phyloP scores from a whole-genome alignment of 192 early-diverging fungal genomes.

The Helicostylum pulchrum region DNA sequence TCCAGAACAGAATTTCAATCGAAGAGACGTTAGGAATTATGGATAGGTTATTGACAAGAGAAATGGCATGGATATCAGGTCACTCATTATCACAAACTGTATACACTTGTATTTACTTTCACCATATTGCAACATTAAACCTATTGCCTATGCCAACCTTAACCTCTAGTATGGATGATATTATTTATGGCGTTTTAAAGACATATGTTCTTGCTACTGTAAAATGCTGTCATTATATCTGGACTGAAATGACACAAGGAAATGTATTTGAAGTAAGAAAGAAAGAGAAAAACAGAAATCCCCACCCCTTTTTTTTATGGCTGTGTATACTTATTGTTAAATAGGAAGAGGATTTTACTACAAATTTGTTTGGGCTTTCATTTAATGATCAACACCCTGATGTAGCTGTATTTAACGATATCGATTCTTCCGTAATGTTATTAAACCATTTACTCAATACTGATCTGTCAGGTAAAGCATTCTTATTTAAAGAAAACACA shows the following conservation, averaged over 20 bases:
- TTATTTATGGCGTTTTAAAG: conserved; percentile 42
- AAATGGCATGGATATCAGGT: conserved; percentile 63
- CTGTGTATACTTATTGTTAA: background rate
- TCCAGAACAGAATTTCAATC: conserved; percentile 34
- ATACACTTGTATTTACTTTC: conserved; percentile 54
- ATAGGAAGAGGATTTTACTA: conserved; percentile 61
- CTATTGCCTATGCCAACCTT: background rate
- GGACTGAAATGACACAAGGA: conserved; percentile 53
- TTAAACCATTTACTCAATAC: conserved; percentile 14
- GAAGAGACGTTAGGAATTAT: conserved; percentile 42
- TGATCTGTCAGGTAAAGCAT: no score
- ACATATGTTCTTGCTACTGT: conserved; percentile 46
- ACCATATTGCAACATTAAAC: conserved; percentile 38
- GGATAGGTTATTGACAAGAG: conserved; percentile 48
- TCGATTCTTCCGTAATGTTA: conserved; percentile 34
- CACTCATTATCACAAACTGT: conserved; percentile 59
- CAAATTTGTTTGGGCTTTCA: conserved; percentile 51
- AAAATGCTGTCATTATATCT: conserved; percentile 50
- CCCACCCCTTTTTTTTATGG: background rate
- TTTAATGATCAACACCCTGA: conserved; percentile 43
- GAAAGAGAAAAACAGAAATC: background rate
- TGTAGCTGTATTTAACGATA: conserved; percentile 25
- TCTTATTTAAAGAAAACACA: no score
- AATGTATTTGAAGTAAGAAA: conserved; percentile 49
- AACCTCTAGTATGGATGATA: conserved; percentile 11